Conservation (phyloP, 139 green algal species). For the Penium margaritaceum region DNA sequence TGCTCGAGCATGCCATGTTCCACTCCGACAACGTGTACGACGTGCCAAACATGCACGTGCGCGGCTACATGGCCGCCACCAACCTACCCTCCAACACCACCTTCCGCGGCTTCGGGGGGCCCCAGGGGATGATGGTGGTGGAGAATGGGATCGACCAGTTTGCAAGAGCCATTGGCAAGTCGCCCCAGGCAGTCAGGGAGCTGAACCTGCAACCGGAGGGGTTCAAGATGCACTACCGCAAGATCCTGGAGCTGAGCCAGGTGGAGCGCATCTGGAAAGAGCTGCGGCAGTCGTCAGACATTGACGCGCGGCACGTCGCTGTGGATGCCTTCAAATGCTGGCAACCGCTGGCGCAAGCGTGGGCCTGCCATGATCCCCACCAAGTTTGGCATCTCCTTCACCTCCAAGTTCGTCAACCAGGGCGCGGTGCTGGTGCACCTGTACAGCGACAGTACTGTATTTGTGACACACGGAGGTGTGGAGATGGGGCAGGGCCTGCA, state of each 20-base stretch:
- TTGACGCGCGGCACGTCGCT: conserved; percentile 27
- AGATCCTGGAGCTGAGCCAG: conserved; percentile 53
- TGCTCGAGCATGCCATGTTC: conserved; percentile 85
- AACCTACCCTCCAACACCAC: conserved; percentile 86
- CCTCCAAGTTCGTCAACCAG: conserved; percentile 74
- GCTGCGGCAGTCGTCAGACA: conserved; percentile 37
- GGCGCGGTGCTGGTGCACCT: conserved; percentile 87
- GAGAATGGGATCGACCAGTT: conserved; percentile 80
- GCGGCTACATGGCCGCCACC: conserved; percentile 71
- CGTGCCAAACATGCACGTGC: conserved; percentile 61
- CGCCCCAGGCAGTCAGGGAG: conserved; percentile 21
- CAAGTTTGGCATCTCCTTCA: conserved; percentile 97
- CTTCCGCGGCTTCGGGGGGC: conserved; percentile 87
- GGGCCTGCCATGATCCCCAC: conserved; percentile 78
- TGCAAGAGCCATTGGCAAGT: conserved; percentile 38
- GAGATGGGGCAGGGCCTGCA: conserved; percentile 98
- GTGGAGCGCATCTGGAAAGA: conserved; percentile 57
- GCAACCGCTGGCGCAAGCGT: conserved; percentile 70
- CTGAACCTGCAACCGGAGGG: conserved; percentile 77
- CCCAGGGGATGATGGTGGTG: conserved; percentile 76
- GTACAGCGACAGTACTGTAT: conserved; percentile 83
- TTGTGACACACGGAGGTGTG: conserved; percentile 90
- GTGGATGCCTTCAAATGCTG: conserved; percentile 63
- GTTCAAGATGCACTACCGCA: conserved; percentile 73
- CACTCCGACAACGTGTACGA: conserved; percentile 65